Evolutionary conservation across 23 red algal genomes (phyloP), one percentile per base, ranked within the genome.

Genomic region (Gracilariopsis chorda): DNA sequence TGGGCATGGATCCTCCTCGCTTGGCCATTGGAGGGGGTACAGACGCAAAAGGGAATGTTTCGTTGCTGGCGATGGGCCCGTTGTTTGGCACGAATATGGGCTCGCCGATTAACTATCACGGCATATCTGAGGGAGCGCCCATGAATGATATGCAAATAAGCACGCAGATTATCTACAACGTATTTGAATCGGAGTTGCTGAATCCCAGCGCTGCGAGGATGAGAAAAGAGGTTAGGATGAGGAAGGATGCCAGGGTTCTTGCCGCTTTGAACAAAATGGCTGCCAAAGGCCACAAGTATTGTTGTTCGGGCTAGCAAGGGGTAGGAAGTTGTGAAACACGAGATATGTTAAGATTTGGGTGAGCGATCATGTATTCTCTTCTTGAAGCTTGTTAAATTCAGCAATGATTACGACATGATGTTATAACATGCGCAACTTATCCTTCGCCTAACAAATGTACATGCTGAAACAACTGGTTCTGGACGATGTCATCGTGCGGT

Each of bases 21-120:
- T 84, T 67, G 56, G 80, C 80, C 10, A 63, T 84, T 51, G 80
- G 80, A 20, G 80, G 80, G 12, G 80, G 80, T 19, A 84, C 80
- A 6, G 80, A 84, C 37, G 80, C 80, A 21, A 84, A 84, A 30
- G 80, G 80, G 25, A 63, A 84, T 51, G 16, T 68, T 19, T 67
- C 60, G 2, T 46, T 84, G 60, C 37, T 67, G 3, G 80, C 80
- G 37, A 67, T 69, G 56, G 80, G 80, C 14, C 57, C 80, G 11
- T 34, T 84, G 80, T 84, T 67, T 25, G 41, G 10, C 21, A 47
- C 60, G 24, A 68, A 68, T 2, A 57, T 84, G 80, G 58, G 80
- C 27, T 7, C 6, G 34, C 80, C 80, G 58, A 84, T 84, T 7
- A 84, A 60, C 53, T 84, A 84, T 48, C 80, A 84, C 36, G 80